Conservation (phyloP, 2,329 filamentous ascomycete genomes). For the Pseudogymnoascus sp. region DNA sequence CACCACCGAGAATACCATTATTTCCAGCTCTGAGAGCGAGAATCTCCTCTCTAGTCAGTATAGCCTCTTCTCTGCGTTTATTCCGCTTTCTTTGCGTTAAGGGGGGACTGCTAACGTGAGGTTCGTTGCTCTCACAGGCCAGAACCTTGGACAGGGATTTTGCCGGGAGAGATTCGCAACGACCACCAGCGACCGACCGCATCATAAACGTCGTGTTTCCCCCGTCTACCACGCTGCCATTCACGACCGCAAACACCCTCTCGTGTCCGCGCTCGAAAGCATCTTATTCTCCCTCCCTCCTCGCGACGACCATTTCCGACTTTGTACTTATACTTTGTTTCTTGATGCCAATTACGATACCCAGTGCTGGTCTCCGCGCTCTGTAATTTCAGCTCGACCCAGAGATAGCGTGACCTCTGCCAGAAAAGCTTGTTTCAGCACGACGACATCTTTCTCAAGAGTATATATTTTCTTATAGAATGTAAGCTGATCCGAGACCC, state of each 20-base stretch:
- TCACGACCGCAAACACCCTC: slow-evolving; percentile 7
- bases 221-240: slow-evolving; percentile 11
- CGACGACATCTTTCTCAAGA: slow-evolving; percentile 9
- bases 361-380: slow-evolving; percentile 17
- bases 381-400: slow-evolving; percentile 13
- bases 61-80: not conserved
- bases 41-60: slow-evolving; percentile 1
- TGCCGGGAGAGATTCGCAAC: slow-evolving; percentile 11
- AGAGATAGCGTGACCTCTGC: slow-evolving; percentile 6
- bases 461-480: slow-evolving; percentile 10
- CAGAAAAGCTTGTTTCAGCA: slow-evolving; percentile 6
- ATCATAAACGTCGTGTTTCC: slow-evolving; percentile 6
- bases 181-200: slow-evolving; percentile 2
- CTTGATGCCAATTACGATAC: slow-evolving; percentile 28
- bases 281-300: not conserved
- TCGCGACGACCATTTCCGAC: slow-evolving; percentile 15
- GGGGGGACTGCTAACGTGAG: slow-evolving; percentile 1
- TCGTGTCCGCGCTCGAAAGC: slow-evolving; percentile 3
- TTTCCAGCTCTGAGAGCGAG: slow-evolving; percentile 1
- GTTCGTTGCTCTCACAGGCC: not conserved
- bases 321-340: slow-evolving; percentile 21
- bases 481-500: slow-evolving; percentile 3
- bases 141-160: slow-evolving; percentile 11
- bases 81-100: not conserved
- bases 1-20: slow-evolving; percentile 11